Conservation (phyloP, 1,284 basidiomycete species). For the Tilletia horrida region DNA sequence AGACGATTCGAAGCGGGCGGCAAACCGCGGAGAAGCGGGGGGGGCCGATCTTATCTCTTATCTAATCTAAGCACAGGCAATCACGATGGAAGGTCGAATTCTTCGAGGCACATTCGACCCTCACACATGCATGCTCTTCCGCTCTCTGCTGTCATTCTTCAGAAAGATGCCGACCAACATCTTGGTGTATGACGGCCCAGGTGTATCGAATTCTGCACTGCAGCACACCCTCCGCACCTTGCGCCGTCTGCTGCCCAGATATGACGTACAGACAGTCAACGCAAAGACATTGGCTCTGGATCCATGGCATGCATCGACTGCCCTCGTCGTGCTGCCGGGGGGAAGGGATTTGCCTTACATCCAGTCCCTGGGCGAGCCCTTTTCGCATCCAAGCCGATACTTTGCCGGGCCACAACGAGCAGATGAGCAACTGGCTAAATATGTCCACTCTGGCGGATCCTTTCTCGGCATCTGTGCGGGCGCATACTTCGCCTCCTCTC, state of each 20-base stretch:
- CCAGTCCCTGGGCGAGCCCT: not conserved
- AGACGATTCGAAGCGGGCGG: too few species aligned
- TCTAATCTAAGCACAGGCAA: too few species aligned
- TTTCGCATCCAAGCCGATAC: conserved; percentile 17
- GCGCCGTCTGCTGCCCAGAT: conserved; percentile 32
- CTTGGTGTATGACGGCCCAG: conserved; percentile 45
- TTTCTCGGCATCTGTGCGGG: conserved; percentile 68
- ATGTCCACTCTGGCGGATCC: conserved; percentile 66
- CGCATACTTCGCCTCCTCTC: conserved; percentile 60
- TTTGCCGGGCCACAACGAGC: conserved; percentile 17
- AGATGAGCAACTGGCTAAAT: conserved; percentile 61
- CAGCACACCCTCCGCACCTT: conserved; percentile 43
- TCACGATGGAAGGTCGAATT: too few species aligned
- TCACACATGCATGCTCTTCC: too few species aligned
- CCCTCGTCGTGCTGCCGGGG: conserved; percentile 44
- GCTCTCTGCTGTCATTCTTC: too few species aligned
- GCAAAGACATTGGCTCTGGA: conserved; percentile 37
- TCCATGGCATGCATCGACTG: conserved; percentile 38
- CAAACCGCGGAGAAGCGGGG: too few species aligned
- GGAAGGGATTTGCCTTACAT: conserved; percentile 47
- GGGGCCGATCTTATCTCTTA: too few species aligned
- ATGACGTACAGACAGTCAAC: conserved; percentile 43
- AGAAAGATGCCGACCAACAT: conserved; percentile 30
- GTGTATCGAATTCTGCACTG: conserved; percentile 45
- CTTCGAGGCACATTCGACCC: too few species aligned